Base-by-base conservation (phyloP, 2,329 filamentous ascomycete species). In the Phialemonium atrogriseum region DNA sequence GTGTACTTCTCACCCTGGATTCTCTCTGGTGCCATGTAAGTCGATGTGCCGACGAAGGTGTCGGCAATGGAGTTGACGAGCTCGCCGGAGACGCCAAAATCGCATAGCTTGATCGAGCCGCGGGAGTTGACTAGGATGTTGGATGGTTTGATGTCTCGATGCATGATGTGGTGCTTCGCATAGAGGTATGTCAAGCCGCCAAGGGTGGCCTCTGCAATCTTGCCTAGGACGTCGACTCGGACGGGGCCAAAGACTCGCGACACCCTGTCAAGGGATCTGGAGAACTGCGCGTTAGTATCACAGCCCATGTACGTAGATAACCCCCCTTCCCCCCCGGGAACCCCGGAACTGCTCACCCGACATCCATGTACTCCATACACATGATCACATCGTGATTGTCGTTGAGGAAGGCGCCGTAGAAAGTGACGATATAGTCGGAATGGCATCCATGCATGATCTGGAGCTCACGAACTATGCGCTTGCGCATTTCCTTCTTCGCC, bases 361-460 rank as follows among this genome's bases (percentile, higher is more conserved):
- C 86, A 60, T 98, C 91, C 86, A 94, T 94, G 56, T 98, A 96
- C 58, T 98, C 91, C 91, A 98, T 98, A 59, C 91, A 98, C 80
- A 98, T 89, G 47, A 96, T 93, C 37, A 98, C 93, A 62, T 98
- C 91, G 53, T 93, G 89, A 40, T 87, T 87, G 52, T 93, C 84
- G 54, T 94, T 96, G 51, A 96, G 74, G 54, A 96, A 98, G 22
- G 91, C 91, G 38, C 91, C 91, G 52, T 96, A 96, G 59, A 95
- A 98, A 33, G 83, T 94, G 38, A 98, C 91, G 50, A 98, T 96
- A 58, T 93, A 88, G 39, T 91, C 84, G 14, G 85, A 95, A 52
- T 94, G 91, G 60, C 91, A 98, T 51, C 93, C 86, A 55, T 95
- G 88, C 79, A 96, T 96, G 45, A 98, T 95, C 55, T 95, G 88